Evolutionary conservation across 805 yeast species (phyloP).

Genomic region (Lachancea cidri): DNA sequence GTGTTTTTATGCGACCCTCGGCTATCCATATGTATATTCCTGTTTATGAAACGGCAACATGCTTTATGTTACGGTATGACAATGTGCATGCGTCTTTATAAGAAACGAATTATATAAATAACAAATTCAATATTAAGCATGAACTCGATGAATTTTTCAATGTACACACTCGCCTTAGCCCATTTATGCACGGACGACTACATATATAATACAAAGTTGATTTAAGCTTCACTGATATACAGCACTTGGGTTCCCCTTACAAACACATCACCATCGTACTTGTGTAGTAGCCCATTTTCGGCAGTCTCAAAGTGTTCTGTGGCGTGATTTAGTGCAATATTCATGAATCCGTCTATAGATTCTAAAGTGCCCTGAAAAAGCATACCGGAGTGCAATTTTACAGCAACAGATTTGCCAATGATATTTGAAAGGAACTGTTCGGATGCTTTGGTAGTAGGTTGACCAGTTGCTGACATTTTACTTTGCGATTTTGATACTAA

Average conservation of each 20-base stretch:
- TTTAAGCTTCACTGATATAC: constrained; percentile 32
- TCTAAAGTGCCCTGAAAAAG: constrained; percentile 73
- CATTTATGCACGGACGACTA: background rate
- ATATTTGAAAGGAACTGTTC: constrained; percentile 76
- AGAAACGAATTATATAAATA: background rate
- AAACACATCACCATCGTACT: constrained; percentile 31
- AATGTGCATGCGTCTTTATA: background rate
- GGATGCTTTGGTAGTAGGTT: constrained; percentile 41
- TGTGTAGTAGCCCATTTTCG: constrained; percentile 28
- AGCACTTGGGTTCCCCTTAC: constrained; percentile 35
- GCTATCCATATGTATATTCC: constrained; percentile 1
- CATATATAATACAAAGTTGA: background rate
- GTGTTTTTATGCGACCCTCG: background rate
- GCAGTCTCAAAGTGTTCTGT: constrained; percentile 46
- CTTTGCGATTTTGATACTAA: too few relatives aligned
- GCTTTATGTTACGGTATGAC: background rate
- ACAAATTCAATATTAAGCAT: background rate
- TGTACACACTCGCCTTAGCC: too few relatives aligned
- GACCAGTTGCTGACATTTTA: constrained; percentile 5
- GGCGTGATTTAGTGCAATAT: constrained; percentile 77
- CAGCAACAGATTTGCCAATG: constrained; percentile 73
- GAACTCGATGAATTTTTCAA: background rate
- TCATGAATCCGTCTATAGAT: constrained; percentile 96
- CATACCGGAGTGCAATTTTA: constrained; percentile 81
- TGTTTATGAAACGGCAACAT: background rate